Base-by-base conservation (phyloP, 2,329 filamentous ascomycete species). In the Colletotrichum somersetense region DNA sequence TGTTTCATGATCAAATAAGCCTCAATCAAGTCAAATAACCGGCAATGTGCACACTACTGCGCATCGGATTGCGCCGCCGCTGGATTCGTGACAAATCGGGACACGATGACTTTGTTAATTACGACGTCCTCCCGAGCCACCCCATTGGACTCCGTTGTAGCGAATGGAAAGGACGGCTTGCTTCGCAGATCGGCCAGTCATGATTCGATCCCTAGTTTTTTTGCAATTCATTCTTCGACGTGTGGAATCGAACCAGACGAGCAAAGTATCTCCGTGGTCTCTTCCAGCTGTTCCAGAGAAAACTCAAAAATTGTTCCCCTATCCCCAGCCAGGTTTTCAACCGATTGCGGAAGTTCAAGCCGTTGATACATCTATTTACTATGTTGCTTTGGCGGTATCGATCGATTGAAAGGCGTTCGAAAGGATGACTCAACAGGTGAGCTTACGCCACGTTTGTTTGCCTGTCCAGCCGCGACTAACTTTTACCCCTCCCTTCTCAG, bases 161-260 rank as follows among this genome's bases (percentile, higher is more conserved):
- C 70, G 61, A 70, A 70, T 72, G 20, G 59, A 46, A 50, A n/a
- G 56, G 59, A 61, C 14, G 16, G 16, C 18, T 42, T 26, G n/a
- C 2, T 14, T 23, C n/a, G 30, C 48, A 26, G 4, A 42, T 14
- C 46, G 33, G 30, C 38, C n/a, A 56, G 44, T 56, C 61, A n/a
- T 50, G 61, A 52, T 55, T 64, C 58, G 40, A 44, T 65, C 50
- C 26, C 53, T 30, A 40, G 30, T 48, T 56, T 40, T 61, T 66
- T 61, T 66, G 55, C 55, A 70, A 65, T 50, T 55, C 59, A 65
- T 50, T 55, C 59, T 59, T 56, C 44, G 33, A 10, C 23, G 5
- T 35, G 26, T n/a, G 50, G 23, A 30, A 40, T 26, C 38, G 33
- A 55, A 38, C 11, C 44, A 56, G 30, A 62, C 56, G 56, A 42